Evolutionary conservation across 306 rosid species (phyloP), one percentile per base, ranked within the genome.

Genomic region (Amphicarpaea edgeworthii): DNA sequence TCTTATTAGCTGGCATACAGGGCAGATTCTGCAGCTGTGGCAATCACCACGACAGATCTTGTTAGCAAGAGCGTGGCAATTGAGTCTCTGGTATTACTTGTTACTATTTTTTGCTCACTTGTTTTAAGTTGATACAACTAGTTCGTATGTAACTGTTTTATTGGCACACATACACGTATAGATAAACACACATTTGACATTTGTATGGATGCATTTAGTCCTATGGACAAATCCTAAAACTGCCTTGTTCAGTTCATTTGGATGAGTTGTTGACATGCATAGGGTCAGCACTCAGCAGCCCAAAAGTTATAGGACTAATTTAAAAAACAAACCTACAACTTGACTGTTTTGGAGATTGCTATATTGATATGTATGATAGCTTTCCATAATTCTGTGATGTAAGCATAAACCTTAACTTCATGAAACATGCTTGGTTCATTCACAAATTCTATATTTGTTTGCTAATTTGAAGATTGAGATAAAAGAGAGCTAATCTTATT

Each of bases 11-110:
- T 73, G 78, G 53, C 70, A 45, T 83, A 76, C 93, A 94, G 97
- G 87, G 97, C 97, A 77, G 97, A 88, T 81, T 68, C 86, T 67
- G 97, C 98, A 59, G 97, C 98, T 15, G 97, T 95, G 71, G 98
- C 98, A 49, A 92, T 95, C 73, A 95, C 97, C 20, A 95, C 98
- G 0, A 95, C 97, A 3, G 98, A 95, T 82, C 97, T 95, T 57
- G 98, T 90, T 55, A 90, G 91, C 89, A 95, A 95, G 91, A 95
- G 97, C 42, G 90, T 95, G 82, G 97, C 98, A 70, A 83, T 95
- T 41, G 97, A 92, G 82, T 85, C 91, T 49, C 79, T 86, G 93
- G 99, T 95, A 76, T 74, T 46, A 70, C 49, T 61, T 14, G 37
- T 55, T 79, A 75, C 79, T 63, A 32, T 75, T 26, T 72, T 71